Evolutionary conservation across 2,329 filamentous ascomycete species (phyloP).

Genomic region (Chrysosporium keratinophilum): DNA sequence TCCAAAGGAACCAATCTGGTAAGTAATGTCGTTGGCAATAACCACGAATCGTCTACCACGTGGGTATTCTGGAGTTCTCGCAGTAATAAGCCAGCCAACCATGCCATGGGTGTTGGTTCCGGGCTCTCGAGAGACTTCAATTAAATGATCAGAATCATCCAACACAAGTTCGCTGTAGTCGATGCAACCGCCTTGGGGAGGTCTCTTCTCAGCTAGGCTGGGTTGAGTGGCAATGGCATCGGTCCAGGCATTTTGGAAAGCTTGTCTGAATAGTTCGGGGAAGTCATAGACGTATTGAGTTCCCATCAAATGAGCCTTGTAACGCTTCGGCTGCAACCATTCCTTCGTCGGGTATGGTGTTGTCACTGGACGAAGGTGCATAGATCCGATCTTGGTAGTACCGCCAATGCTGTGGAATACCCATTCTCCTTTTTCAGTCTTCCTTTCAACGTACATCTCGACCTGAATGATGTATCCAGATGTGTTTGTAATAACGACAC

Average conservation of each 20-base stretch:
- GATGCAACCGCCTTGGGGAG: conserved; percentile 78
- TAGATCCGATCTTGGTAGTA: conserved; percentile 85
- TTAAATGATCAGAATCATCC: conserved; percentile 82
- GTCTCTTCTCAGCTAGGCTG: conserved; percentile 66
- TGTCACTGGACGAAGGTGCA: conserved; percentile 84
- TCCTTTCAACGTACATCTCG: conserved; percentile 94
- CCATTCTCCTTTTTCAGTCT: conserved; percentile 97
- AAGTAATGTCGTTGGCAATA: conserved; percentile 98
- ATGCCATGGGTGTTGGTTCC: conserved; percentile 95
- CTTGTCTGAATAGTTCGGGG: conserved; percentile 97
- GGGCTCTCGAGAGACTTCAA: conserved; percentile 87
- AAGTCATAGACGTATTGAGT: conserved; percentile 99
- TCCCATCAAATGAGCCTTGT: conserved; percentile 98
- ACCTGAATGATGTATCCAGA: conserved; percentile 96
- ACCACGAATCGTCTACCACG: conserved; percentile 86
- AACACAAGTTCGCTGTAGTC: conserved; percentile 90
- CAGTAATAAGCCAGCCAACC: conserved; percentile 96
- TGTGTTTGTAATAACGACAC: conserved; percentile 95
- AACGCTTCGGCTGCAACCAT: conserved; percentile 95
- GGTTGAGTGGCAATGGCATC: conserved; percentile 65
- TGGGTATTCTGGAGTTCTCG: conserved; percentile 91
- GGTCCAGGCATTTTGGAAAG: conserved; percentile 89
- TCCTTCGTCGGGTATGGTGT: conserved; percentile 97
- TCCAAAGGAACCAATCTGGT: conserved; percentile 96
- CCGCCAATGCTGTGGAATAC: conserved; percentile 96